A percentile compares a stretch with the other conserved stretches of the same genome.
phyloP scores from a whole-genome alignment of 768 basidiomycete genomes.

The Asterophora lycoperdoides region DNA sequence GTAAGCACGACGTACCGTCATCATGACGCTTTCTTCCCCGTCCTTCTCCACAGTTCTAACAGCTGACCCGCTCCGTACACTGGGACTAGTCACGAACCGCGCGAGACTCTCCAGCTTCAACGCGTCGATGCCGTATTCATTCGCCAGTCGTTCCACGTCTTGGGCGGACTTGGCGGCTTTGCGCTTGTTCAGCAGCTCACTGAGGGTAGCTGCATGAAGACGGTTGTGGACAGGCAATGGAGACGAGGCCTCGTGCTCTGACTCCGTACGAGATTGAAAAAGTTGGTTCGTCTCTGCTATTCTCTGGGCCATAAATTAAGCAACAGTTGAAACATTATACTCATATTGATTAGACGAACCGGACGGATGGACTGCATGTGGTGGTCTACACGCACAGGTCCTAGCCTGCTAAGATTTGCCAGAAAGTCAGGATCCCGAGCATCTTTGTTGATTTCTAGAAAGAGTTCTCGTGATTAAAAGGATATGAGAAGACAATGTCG shows the following conservation, averaged over 20 bases:
- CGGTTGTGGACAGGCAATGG: conserved; percentile 43
- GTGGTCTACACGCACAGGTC: conserved; percentile 69
- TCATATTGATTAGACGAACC: conserved; percentile 30
- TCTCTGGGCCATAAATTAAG: conserved; percentile 14
- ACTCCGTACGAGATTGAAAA: conserved; percentile 48
- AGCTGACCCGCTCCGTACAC: conserved; percentile 44
- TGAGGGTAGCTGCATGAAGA: conserved; percentile 48
- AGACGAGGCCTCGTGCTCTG: conserved; percentile 52
- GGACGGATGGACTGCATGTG: conserved; percentile 47
- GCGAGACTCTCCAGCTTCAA: conserved; percentile 48
- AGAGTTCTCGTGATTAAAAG: background rate
- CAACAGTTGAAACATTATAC: background rate
- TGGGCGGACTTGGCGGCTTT: conserved; percentile 40
- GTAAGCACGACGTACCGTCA: conserved; percentile 37
- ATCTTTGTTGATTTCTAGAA: conserved; percentile 56
- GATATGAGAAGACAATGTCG: background rate
- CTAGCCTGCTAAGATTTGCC: conserved; percentile 58
- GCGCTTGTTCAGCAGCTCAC: conserved; percentile 58
- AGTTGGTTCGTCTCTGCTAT: conserved; percentile 35
- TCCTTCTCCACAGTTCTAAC: conserved; percentile 43
- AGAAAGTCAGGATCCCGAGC: conserved; percentile 70
- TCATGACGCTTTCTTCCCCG: conserved; percentile 51
- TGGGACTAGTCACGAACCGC: conserved; percentile 60
- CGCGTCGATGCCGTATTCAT: conserved; percentile 51
- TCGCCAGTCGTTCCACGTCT: conserved; percentile 49